phyloP scores from a whole-genome alignment of 2,329 filamentous ascomycete genomes.

The Scleromitrula shiraiana region DNA sequence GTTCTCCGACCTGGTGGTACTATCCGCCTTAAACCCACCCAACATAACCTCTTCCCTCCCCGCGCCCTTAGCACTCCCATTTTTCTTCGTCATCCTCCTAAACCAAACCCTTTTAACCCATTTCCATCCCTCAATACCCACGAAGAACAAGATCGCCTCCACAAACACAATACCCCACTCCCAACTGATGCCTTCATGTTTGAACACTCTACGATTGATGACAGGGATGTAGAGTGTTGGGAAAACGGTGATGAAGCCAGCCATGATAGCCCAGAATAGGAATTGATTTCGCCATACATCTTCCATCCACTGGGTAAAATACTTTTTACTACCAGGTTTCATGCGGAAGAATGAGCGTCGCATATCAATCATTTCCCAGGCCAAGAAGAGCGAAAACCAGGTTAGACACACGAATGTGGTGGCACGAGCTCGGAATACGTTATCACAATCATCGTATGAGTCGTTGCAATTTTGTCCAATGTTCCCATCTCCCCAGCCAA shows the following conservation, averaged over 20 bases:
- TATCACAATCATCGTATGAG: constrained; percentile 46
- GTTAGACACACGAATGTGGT: constrained; percentile 68
- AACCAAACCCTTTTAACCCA: constrained; percentile 46
- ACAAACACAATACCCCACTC: constrained; percentile 64
- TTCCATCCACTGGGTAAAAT: constrained; percentile 57
- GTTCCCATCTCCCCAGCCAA: constrained; percentile 46
- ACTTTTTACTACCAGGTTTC: constrained; percentile 52
- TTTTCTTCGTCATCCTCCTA: background rate
- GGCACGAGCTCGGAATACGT: constrained; percentile 62
- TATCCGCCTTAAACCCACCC: constrained; percentile 35
- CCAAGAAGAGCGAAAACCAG: constrained; percentile 69
- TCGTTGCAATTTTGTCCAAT: constrained; percentile 56
- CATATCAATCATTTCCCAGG: constrained; percentile 71
- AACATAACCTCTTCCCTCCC: background rate
- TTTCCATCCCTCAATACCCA: constrained; percentile 59
- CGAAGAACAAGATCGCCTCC: constrained; percentile 52
- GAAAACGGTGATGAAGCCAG: constrained; percentile 49
- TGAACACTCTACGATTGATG: constrained; percentile 57
- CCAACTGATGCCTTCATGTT: constrained; percentile 57
- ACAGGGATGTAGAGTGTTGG: constrained; percentile 61
- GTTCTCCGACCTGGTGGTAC: background rate
- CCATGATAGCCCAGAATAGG: constrained; percentile 56
- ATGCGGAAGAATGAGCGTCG: constrained; percentile 69
- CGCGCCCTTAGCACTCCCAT: no score
- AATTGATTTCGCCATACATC: constrained; percentile 68